A percentile compares a stretch with the other conserved stretches of the same genome.
Conservation (phyloP, 495 filamentous ascomycete species). For the Lasiosphaeris hirsuta region DNA sequence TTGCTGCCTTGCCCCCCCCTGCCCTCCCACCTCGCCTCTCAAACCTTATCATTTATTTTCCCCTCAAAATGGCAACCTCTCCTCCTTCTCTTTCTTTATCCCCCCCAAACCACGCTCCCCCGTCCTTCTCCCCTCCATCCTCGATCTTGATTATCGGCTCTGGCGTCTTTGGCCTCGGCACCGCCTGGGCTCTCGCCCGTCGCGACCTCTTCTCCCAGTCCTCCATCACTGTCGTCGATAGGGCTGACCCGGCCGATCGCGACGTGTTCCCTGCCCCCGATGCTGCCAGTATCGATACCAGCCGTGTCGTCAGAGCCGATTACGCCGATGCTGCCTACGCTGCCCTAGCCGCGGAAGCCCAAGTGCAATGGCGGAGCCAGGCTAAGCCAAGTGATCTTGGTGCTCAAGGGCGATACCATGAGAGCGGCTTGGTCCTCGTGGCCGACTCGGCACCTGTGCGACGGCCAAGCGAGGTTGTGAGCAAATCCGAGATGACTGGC, state of each 20-base stretch:
- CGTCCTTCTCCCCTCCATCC: conserved; percentile 18
- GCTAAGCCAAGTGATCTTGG: conserved; percentile 51
- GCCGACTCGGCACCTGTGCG: conserved; percentile 36
- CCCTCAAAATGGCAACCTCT: conserved; percentile 7
- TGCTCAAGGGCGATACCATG: conserved; percentile 64
- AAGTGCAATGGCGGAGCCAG: conserved; percentile 65
- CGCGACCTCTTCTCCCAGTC: conserved; percentile 53
- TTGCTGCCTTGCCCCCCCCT: conserved; percentile 6
- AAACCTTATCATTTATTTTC: conserved; percentile 2
- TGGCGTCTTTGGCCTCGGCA: conserved; percentile 73
- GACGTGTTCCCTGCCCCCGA: conserved; percentile 62
- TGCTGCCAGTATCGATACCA: conserved; percentile 69
- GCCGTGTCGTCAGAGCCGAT: conserved; percentile 77
- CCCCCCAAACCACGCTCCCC: conserved; percentile 1
- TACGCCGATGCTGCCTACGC: conserved; percentile 74
- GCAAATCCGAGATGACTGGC: conserved; percentile 43
- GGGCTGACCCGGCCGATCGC: conserved; percentile 43
- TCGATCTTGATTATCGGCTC: conserved; percentile 73
- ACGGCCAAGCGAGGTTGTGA: conserved; percentile 25
- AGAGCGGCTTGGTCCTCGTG: conserved; percentile 71
- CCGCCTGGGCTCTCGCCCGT: conserved; percentile 58
- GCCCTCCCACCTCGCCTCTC: conserved; percentile 3
- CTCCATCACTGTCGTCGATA: conserved; percentile 66
- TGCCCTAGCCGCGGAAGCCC: conserved; percentile 62
- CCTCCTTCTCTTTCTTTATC: conserved; percentile 12